Base-by-base conservation (phyloP, 1,284 basidiomycete species). In the Ustilago sp. region DNA sequence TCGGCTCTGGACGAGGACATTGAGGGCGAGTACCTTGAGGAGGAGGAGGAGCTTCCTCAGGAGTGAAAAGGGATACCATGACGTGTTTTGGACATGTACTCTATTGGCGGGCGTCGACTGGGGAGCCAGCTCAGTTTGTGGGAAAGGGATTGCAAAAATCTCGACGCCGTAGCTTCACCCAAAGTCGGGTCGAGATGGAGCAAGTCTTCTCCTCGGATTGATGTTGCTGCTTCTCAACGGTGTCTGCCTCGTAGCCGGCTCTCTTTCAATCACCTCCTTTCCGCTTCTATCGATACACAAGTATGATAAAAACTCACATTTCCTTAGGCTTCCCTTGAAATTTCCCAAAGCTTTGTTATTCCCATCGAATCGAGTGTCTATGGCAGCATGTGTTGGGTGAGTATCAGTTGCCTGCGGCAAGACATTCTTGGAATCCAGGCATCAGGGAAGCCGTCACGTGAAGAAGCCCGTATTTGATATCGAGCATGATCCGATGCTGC, bases 1-100 rank as follows among this genome's bases (percentile, higher is more conserved):
- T 81, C 85, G 34, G 84, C 86, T 75, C 87, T 88, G 59, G 88
- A 83, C 58, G 77, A 79, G 63, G 80, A 88, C 69, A 87, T 88
- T 79, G 82, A 83, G 77, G 79, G 70, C 41, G 80, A 82, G 62
- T 82, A 82, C 79, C 59, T 69, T 39, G 79, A 82, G 56, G 80
- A 80, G 65, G 80, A 80, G 65, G 77, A 79, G 75, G 76, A 79
- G 71, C 68, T 69, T 28, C 59, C 68, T 48, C 65, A 78, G 65
- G 76, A 78, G 72, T 74, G 72, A 64, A 56, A 32, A 34, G 34
- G 35, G 34, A 7, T 31, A 34, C 35, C 12, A 28, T 35, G 39
- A 34, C 32, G 38, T 19, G 23, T 43, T 45, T 39, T 62, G 38
- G 50, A 54, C 47, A 41, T 54, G 52, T 55, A 60, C 34, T 38